Conservation (phyloP, 257 asterid species). For the Solanum rostratum region DNA sequence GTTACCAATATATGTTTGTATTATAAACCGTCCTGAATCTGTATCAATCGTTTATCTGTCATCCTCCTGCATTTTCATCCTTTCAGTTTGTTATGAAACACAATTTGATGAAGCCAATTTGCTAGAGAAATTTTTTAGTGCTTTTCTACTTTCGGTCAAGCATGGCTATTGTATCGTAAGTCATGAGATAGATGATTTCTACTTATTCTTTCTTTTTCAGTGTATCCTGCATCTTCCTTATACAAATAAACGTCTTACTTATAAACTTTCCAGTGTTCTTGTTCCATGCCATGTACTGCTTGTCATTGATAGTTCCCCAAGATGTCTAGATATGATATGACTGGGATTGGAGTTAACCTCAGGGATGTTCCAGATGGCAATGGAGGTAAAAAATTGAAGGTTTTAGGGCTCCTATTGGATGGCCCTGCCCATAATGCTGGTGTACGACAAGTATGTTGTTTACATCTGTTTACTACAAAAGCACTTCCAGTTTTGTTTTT, state of each 20-base stretch:
- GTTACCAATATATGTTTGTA: neutral
- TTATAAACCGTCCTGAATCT: neutral
- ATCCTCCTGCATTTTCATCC: neutral
- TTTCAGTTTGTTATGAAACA: neutral
- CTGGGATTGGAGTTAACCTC: constrained; percentile 89
- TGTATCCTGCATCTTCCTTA: neutral
- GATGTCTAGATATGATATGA: constrained; percentile 97
- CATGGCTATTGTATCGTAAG: neutral
- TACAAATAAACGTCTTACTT: constrained; percentile 17
- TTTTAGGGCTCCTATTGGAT: constrained; percentile 86
- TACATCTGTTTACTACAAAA: neutral
- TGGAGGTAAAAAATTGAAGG: constrained; percentile 67
- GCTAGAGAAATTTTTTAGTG: neutral
- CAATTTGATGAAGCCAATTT: neutral
- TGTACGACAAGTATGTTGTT: constrained; percentile 64
- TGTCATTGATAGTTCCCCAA: constrained; percentile 74
- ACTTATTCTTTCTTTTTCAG: neutral
- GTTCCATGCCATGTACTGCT: constrained; percentile 55
- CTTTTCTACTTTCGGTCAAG: neutral
- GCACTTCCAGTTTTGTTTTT: constrained; percentile 3
- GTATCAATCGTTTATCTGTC: neutral
- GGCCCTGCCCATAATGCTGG: constrained; percentile 94
- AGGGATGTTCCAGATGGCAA: constrained; percentile 79
- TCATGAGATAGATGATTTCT: neutral
- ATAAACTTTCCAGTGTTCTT: constrained; percentile 53